Percentiles rank a stretch among this genome's conserved stretches.
Evolutionary conservation across 441 rosid genomes (phyloP).

Genomic region (Pelargonium citronellum): DNA sequence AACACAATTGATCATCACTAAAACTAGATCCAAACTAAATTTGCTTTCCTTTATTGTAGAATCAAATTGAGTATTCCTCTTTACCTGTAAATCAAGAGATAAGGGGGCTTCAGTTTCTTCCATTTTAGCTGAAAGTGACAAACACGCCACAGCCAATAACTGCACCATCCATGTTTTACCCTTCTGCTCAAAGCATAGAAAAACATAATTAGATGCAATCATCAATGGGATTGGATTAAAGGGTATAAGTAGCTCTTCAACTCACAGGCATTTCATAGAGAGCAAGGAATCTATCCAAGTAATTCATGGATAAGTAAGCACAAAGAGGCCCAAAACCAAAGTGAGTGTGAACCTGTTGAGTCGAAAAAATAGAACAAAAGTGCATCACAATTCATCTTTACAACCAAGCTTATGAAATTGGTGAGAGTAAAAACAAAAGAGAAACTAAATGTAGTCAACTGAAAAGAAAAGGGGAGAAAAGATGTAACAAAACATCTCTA

Average conservation of each 20-base stretch:
- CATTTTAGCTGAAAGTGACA: conserved; percentile 68
- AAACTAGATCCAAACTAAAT: background rate
- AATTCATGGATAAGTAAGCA: conserved; percentile 49
- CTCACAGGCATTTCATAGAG: conserved; percentile 62
- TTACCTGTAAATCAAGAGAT: conserved; percentile 59
- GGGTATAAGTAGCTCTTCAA: conserved; percentile 2
- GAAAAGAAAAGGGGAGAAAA: conserved; percentile 17
- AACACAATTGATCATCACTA: conserved; percentile 5
- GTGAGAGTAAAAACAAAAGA: conserved; percentile 12
- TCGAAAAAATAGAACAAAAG: conserved; percentile 10
- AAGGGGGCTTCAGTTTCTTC: conserved; percentile 62
- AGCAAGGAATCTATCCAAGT: conserved; percentile 70
- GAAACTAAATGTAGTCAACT: conserved; percentile 15
- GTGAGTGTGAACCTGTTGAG: conserved; percentile 55
- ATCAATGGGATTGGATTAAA: conserved; percentile 6
- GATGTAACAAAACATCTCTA: conserved; percentile 2
- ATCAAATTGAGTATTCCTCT: background rate
- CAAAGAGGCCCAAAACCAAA: conserved; percentile 66
- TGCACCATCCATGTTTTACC: conserved; percentile 66
- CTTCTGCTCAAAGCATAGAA: conserved; percentile 34
- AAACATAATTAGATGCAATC: conserved; percentile 4
- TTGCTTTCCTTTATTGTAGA: background rate
- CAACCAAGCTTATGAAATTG: background rate
- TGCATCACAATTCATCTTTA: background rate
- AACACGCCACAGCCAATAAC: conserved; percentile 61